A percentile compares a stretch with the other conserved stretches of the same genome.
Conservation (phyloP, 2,329 filamentous ascomycete species). For the Ascochyta viciae-villosae region DNA sequence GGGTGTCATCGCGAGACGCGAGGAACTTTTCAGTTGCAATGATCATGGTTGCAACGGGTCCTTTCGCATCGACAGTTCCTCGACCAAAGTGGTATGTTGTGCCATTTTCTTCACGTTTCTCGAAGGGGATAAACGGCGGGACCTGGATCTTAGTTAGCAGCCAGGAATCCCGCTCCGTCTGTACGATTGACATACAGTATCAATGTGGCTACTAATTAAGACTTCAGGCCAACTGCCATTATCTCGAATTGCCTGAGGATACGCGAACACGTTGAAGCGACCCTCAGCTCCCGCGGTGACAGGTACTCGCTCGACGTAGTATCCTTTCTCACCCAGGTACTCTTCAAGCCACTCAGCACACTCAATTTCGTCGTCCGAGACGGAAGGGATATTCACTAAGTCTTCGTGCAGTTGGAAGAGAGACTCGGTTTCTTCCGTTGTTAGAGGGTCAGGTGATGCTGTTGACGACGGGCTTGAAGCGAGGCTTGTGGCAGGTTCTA, state of each 20-base stretch:
- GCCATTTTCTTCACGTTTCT: constrained; percentile 54
- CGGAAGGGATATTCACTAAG: constrained; percentile 36
- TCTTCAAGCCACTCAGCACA: constrained; percentile 71
- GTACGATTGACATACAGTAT: constrained; percentile 56
- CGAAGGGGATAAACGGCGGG: constrained; percentile 72
- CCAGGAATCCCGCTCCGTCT: not conserved
- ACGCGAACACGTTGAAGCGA: constrained; percentile 80
- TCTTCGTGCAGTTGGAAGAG: constrained; percentile 33
- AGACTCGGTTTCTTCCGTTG: constrained; percentile 28
- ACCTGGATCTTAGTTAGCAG: constrained; percentile 19
- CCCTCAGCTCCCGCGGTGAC: constrained; percentile 47
- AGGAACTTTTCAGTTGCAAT: constrained; percentile 66
- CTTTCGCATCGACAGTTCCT: constrained; percentile 69
- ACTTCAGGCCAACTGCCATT: constrained; percentile 58
- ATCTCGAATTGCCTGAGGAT: constrained; percentile 47
- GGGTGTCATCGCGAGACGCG: constrained; percentile 48
- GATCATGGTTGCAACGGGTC: constrained; percentile 71
- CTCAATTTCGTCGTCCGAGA: constrained; percentile 65
- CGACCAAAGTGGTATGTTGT: constrained; percentile 66
- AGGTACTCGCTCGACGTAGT: constrained; percentile 54
- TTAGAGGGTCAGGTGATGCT: constrained; percentile 13
- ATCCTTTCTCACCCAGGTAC: constrained; percentile 59
- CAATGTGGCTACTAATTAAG: constrained; percentile 80
- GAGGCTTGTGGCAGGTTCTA: not conserved
- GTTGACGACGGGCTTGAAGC: constrained; percentile 4